These are phyloP conservation scores for Rhizodiscina lignyota DNA, from an alignment of 495 filamentous ascomycete species.

Conservation along the genomic window DNA sequence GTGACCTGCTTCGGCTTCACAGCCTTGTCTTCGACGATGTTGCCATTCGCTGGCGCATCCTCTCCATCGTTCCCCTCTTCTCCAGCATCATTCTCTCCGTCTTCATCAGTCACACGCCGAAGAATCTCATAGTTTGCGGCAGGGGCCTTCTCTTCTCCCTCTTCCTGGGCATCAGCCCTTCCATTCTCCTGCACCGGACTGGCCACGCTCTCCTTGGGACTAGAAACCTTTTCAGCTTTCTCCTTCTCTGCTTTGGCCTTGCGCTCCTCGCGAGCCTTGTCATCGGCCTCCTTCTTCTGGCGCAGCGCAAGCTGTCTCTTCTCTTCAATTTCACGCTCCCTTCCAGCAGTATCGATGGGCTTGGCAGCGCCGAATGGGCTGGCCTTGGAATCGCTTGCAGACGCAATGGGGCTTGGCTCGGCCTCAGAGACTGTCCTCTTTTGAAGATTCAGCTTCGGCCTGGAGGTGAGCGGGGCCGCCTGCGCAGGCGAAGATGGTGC, in stretches of 20 bases:
- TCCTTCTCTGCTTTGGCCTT: slow-evolving; percentile 33
- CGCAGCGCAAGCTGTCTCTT: slow-evolving; percentile 54
- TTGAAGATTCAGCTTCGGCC: slow-evolving; percentile 65
- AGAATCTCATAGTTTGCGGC: slow-evolving; percentile 20
- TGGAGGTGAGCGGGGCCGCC: slow-evolving; percentile 15
- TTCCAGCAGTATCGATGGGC: slow-evolving; percentile 75
- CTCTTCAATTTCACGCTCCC: slow-evolving; percentile 80
- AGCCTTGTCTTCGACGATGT: slow-evolving; percentile 20
- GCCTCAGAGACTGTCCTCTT: slow-evolving; percentile 79
- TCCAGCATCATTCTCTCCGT: slow-evolving; percentile 8
- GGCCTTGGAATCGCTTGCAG: slow-evolving; percentile 52
- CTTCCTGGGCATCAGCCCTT: slow-evolving; percentile 14
- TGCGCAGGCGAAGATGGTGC: slow-evolving; percentile 46
- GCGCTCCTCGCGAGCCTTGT: slow-evolving; percentile 66
- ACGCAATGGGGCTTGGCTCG: slow-evolving; percentile 31
- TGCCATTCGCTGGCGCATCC: slow-evolving; percentile 19
- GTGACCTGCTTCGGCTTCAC: slow-evolving; percentile 23
- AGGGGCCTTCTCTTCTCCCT: slow-evolving; percentile 13
- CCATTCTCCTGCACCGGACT: slow-evolving; percentile 11
- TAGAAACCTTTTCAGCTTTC: slow-evolving; percentile 25
- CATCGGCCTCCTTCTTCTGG: slow-evolving; percentile 77
- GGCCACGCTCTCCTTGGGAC: slow-evolving; percentile 15
- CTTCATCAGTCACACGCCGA: slow-evolving; percentile 12
- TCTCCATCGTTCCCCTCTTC: slow-evolving; percentile 9
- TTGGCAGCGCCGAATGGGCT: slow-evolving; percentile 84